A percentile compares a stretch with the other conserved stretches of the same genome.
Evolutionary conservation across 768 basidiomycete species (phyloP).

Genomic region (Leccinum rimulosum): DNA sequence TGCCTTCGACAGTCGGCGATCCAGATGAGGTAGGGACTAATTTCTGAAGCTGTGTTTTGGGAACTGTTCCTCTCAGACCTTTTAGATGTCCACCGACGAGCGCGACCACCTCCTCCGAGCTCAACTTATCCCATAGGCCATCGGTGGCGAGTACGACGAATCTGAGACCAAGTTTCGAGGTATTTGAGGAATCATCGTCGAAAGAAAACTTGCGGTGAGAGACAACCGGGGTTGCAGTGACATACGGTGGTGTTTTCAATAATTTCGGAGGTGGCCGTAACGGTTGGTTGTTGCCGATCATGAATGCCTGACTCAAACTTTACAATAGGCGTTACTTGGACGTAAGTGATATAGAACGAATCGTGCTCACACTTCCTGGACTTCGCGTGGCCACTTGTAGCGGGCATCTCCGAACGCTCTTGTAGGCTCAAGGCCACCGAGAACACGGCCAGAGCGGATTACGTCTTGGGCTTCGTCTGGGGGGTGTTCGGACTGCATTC

Average conservation of each 20-base stretch:
- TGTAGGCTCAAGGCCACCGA: constrained; percentile 85
- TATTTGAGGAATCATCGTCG: constrained; percentile 26
- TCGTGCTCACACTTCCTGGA: constrained; percentile 64
- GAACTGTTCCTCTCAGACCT: constrained; percentile 62
- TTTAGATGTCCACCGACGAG: constrained; percentile 81
- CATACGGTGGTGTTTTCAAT: constrained; percentile 91
- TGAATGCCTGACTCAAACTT: constrained; percentile 64
- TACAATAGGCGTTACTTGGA: not conserved
- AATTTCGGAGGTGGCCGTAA: constrained; percentile 58
- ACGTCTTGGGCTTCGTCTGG: constrained; percentile 68
- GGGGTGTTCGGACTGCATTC: constrained; percentile 83
- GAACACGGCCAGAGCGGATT: constrained; percentile 75
- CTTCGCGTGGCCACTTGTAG: constrained; percentile 79
- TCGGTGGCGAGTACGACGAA: constrained; percentile 93
- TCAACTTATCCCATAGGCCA: constrained; percentile 71
- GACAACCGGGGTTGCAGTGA: constrained; percentile 79
- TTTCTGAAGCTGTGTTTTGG: constrained; percentile 53
- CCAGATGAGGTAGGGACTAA: constrained; percentile 57
- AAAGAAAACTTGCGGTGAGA: constrained; percentile 71
- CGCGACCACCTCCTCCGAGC: constrained; percentile 82
- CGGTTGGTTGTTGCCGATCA: constrained; percentile 56
- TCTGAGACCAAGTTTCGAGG: constrained; percentile 37
- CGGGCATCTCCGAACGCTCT: constrained; percentile 87
- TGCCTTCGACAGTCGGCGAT: constrained; percentile 58
- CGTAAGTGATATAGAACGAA: not conserved